Evolutionary conservation across 257 asterid genomes (phyloP).

Genomic region (Penstemon eatonii): DNA sequence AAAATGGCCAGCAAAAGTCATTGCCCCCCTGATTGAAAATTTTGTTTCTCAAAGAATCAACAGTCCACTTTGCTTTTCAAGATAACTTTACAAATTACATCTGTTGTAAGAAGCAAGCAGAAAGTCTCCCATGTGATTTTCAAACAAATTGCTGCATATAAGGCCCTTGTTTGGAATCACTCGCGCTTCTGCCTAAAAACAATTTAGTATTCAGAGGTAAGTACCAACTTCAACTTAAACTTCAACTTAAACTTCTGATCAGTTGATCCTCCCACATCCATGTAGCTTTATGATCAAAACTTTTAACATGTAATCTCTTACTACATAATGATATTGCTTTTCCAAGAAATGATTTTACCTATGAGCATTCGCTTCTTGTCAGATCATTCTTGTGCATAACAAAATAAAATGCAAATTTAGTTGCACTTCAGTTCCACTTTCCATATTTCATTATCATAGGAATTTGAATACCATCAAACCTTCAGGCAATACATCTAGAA

Average conservation of each 20-base stretch:
- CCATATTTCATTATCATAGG: not conserved
- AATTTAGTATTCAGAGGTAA: not conserved
- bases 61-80: not conserved
- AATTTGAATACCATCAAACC: not conserved
- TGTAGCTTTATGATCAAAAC: constrained; percentile 3
- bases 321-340: not conserved
- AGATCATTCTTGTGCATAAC: constrained; percentile 2
- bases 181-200: not conserved
- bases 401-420: constrained; percentile 14
- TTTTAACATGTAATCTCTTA: not conserved
- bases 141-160: not conserved
- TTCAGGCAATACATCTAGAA: not conserved
- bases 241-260: not conserved
- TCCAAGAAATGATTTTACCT: not conserved
- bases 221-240: constrained; percentile 6
- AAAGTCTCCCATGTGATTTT: not conserved
- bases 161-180: not conserved
- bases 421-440: constrained; percentile 9
- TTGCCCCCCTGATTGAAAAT: not conserved
- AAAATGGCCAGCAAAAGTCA: not conserved
- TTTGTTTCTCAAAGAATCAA: not conserved
- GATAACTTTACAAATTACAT: not conserved
- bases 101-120: not conserved
- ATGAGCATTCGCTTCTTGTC: not conserved
- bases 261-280: not conserved